Evolutionary conservation across 371 early-diverging fungal genomes (phyloP).

Genomic region (Actinomucor elegans): DNA sequence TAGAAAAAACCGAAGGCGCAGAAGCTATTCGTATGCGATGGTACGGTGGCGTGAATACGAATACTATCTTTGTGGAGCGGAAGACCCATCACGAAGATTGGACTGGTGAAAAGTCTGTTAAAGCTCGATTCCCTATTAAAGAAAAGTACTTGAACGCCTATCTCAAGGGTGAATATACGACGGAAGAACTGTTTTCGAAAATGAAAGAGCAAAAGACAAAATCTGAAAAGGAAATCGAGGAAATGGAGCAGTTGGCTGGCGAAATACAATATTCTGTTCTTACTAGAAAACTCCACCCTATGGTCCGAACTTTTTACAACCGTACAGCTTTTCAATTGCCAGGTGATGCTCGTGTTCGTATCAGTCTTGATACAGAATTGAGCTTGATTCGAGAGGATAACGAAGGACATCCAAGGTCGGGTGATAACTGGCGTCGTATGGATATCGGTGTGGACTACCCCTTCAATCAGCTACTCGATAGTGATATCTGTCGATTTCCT

Average conservation of each 20-base stretch:
- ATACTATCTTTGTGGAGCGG: slow-evolving; percentile 95
- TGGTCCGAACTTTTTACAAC: slow-evolving; percentile 95
- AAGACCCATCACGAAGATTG: slow-evolving; percentile 98
- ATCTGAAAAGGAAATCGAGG: slow-evolving; percentile 79
- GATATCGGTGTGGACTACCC: slow-evolving; percentile 95
- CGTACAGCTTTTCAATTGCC: slow-evolving; percentile 99
- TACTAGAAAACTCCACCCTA: slow-evolving; percentile 81
- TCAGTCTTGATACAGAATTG: slow-evolving; percentile 97
- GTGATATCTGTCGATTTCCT: slow-evolving; percentile 92
- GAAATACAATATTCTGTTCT: slow-evolving; percentile 85
- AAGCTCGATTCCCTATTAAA: slow-evolving; percentile 94
- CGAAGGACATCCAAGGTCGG: slow-evolving; percentile 65
- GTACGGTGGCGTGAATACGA: slow-evolving; percentile 88
- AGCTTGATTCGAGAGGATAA: slow-evolving; percentile 97
- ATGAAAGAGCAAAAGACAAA: slow-evolving; percentile 77
- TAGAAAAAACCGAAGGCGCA: slow-evolving; percentile 95
- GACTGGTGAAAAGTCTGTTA: slow-evolving; percentile 96
- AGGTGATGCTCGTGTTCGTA: slow-evolving; percentile 96
- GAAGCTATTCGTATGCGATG: slow-evolving; percentile 94
- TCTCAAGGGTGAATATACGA: slow-evolving; percentile 80
- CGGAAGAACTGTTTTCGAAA: slow-evolving; percentile 79
- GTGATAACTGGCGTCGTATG: slow-evolving; percentile 93
- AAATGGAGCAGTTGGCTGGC: slow-evolving; percentile 75
- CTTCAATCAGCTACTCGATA: slow-evolving; percentile 84
- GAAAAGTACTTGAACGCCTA: slow-evolving; percentile 92